Percentiles rank a stretch among this genome's conserved stretches.
Evolutionary conservation across 2,329 filamentous ascomycete species (phyloP).

Genomic region (Annulohypoxylon truncatum): DNA sequence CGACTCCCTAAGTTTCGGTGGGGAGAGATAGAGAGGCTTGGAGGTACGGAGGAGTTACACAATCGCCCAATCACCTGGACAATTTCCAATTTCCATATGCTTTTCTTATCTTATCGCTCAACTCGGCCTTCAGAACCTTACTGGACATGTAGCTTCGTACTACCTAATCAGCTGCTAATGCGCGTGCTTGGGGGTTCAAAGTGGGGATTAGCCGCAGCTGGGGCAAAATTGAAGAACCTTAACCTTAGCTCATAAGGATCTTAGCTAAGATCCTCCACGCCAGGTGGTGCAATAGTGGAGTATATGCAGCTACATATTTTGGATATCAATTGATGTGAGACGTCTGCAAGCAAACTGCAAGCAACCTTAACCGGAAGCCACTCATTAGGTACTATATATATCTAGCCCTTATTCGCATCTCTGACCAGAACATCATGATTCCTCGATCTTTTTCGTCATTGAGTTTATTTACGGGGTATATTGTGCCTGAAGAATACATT

Average conservation of each 20-base stretch:
- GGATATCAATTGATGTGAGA: too few species aligned
- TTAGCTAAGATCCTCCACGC: not conserved
- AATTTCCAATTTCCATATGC: slow-evolving; percentile 10
- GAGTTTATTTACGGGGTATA: not conserved
- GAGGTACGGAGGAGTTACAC: slow-evolving; percentile 24
- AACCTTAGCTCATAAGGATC: not conserved
- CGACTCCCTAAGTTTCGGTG: slow-evolving; percentile 26
- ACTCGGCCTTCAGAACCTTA: slow-evolving; percentile 9
- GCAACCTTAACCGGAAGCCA: not conserved
- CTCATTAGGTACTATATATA: not conserved
- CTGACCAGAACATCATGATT: not conserved
- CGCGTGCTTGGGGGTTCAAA: slow-evolving; percentile 12
- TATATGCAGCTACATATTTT: not conserved
- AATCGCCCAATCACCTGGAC: slow-evolving; percentile 24
- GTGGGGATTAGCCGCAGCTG: slow-evolving; percentile 9
- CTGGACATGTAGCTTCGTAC: not conserved
- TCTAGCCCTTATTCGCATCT: not conserved
- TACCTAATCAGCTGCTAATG: not conserved
- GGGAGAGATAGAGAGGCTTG: slow-evolving; percentile 6
- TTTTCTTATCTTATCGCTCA: slow-evolving; percentile 39
- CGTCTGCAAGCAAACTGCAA: not conserved
- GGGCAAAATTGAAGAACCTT: slow-evolving; percentile 15
- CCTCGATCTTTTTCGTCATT: not conserved
- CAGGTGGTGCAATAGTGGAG: not conserved
- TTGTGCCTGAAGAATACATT: not conserved